Evolutionary conservation across 2,329 filamentous ascomycete genomes (phyloP), one percentile per base, ranked within the genome.

Genomic region (Aquanectria penicillioides): DNA sequence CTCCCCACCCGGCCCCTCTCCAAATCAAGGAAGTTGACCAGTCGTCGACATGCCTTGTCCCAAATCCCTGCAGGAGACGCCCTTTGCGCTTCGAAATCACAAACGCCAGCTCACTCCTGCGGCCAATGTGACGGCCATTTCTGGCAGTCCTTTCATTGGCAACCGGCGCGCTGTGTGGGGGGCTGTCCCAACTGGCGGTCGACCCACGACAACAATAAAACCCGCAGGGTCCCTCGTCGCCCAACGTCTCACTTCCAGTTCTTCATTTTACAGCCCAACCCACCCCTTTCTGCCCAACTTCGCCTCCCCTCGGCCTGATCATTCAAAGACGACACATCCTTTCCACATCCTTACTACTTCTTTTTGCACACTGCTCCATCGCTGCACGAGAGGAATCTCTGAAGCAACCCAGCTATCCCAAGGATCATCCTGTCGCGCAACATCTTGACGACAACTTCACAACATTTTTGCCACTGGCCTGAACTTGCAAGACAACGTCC

Each of bases 61-160:
- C 57, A 37, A 57, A 75, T 67, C 74, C 74, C 70, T 76, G 74
- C 68, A 68, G 57, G 28, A 46, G 69, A 63, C 59, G 65, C 61
- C 63, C 65, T 67, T 57, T 69, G 60, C 61, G 62, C 57, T 62
- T 59, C 62, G 60, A 63, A 77, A 77, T 60, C 69, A 67, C 59
- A 66, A 64, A 67, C 68, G 81, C 78, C 81, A 82, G 71, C 81
- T 77, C 80, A 82, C 74, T 75, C 70, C 71, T 77, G 74, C 78
- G 76, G 73, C 78, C 78, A 74, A 70, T 80, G 79, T 78, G 77
- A 80, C 75, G 80, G 73, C 79, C 73, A 51, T 34, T 58, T 56
- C 55, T 58, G 57, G 63, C 61, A 52, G 61, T 63, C 60, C 58
- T 69, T 66, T 61, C 57, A 68, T 68, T 62, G 66, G 66, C 61